These are phyloP conservation scores for Firmiana major DNA, from an alignment of 345 rosid species.

Conservation along the genomic window DNA sequence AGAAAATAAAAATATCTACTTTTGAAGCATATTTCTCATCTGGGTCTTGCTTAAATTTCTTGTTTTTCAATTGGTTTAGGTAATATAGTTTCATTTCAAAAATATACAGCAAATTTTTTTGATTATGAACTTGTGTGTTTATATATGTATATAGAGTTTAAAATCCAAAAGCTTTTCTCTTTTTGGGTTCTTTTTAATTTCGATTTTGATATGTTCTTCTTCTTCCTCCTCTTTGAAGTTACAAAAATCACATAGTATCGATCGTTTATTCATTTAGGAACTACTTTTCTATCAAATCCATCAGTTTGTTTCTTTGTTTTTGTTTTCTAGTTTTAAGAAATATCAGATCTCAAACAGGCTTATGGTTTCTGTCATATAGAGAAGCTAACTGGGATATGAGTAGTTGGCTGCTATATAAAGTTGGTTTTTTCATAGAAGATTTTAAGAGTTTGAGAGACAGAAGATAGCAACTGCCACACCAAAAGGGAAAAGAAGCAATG, in stretches of 20 bases:
- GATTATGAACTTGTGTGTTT: neutral
- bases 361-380: slow-evolving; percentile 14
- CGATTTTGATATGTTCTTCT: neutral
- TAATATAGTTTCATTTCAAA: neutral
- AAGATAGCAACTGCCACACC: slow-evolving; percentile 21
- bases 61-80: slow-evolving; percentile 11
- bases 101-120: neutral
- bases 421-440: slow-evolving; percentile 22
- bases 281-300: neutral
- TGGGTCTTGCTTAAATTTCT: slow-evolving; percentile 13
- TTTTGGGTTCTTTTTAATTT: neutral
- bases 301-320: neutral
- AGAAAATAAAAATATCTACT: neutral
- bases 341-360: slow-evolving; percentile 24
- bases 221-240: neutral
- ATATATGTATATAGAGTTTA: neutral
- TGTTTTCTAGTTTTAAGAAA: neutral
- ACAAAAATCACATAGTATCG: neutral
- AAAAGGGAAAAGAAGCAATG: slow-evolving; percentile 27
- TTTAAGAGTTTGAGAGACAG: slow-evolving; percentile 26
- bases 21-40: slow-evolving; percentile 12
- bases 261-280: neutral
- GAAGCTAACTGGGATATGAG: slow-evolving; percentile 29
- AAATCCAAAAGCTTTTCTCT: neutral
- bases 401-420: slow-evolving; percentile 20